A percentile compares a stretch with the other conserved stretches of the same genome.
These are phyloP conservation scores for Pseudogymnoascus sp. DNA, from an alignment of 2,329 filamentous ascomycete species.

Conservation along the genomic window DNA sequence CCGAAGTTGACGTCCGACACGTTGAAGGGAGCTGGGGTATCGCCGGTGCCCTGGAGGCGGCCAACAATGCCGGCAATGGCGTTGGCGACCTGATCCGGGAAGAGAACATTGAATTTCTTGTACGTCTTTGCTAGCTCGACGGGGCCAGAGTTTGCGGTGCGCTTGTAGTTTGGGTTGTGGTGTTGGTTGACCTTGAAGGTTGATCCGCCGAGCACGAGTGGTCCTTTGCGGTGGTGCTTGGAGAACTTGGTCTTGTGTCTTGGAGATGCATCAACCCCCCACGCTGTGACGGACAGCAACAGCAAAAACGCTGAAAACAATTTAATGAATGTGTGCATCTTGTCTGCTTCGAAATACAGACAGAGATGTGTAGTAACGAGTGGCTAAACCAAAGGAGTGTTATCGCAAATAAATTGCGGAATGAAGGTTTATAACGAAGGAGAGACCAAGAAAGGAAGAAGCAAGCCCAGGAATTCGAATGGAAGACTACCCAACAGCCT, in stretches of 20 bases:
- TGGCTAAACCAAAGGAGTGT: slow-evolving; percentile 4
- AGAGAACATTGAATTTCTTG: slow-evolving; percentile 28
- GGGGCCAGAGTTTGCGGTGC: slow-evolving; percentile 22
- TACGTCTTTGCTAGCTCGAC: slow-evolving; percentile 25
- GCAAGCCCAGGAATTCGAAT: background rate
- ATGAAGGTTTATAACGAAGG: background rate
- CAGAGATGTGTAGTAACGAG: slow-evolving; percentile 3
- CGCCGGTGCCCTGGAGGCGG: slow-evolving; percentile 10
- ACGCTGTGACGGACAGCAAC: background rate
- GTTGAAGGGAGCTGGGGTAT: slow-evolving; percentile 9
- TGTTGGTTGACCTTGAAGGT: slow-evolving; percentile 15
- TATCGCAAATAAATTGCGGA: background rate
- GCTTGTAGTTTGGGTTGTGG: slow-evolving; percentile 24
- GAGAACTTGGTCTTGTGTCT: background rate
- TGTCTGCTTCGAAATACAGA: slow-evolving; percentile 7
- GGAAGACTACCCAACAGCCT: background rate
- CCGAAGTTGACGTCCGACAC: background rate
- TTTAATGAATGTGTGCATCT: slow-evolving; percentile 8
- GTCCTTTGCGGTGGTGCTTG: background rate
- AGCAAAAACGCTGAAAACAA: background rate
- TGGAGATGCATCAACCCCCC: background rate
- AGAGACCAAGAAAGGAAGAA: background rate
- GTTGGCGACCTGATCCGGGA: slow-evolving; percentile 25
- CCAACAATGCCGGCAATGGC: slow-evolving; percentile 3
- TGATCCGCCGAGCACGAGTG: background rate